phyloP scores from a whole-genome alignment of 208 protist species.

The Acanthamoeba sp. region DNA sequence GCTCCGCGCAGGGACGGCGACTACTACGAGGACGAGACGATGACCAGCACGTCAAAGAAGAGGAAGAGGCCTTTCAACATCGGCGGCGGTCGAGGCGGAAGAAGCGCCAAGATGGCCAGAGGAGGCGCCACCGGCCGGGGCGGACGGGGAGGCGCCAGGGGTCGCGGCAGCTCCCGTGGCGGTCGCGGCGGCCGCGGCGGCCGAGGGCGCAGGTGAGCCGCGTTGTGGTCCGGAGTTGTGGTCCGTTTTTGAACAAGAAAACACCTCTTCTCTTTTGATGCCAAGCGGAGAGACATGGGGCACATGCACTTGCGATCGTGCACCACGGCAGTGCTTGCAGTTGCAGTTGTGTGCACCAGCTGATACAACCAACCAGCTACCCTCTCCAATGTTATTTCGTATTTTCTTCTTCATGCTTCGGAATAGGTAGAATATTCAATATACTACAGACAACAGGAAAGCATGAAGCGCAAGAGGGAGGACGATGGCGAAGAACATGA shows the following conservation, averaged over 20 bases:
- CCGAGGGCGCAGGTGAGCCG: not conserved
- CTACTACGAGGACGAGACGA: slow-evolving; percentile 50
- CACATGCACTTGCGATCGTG: too few species aligned
- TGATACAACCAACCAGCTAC: too few species aligned
- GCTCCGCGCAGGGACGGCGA: not conserved
- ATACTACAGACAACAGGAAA: not conserved
- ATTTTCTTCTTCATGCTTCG: too few species aligned
- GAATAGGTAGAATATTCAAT: too few species aligned
- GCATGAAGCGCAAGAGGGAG: not conserved
- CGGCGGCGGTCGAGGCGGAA: not conserved
- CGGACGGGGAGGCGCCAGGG: not conserved
- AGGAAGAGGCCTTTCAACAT: slow-evolving; percentile 45
- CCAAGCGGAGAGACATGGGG: too few species aligned
- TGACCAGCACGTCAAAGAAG: slow-evolving; percentile 36
- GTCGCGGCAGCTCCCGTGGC: not conserved
- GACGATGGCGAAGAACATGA: not conserved
- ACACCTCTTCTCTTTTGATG: too few species aligned
- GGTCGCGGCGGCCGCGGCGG: not conserved
- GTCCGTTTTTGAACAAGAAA: too few species aligned
- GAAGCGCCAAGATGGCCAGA: slow-evolving; percentile 3
- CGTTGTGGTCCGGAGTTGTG: too few species aligned
- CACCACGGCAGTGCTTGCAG: too few species aligned
- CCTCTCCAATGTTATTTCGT: too few species aligned
- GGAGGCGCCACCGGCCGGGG: not conserved
- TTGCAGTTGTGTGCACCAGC: too few species aligned